Evolutionary conservation across 169 alveolate species (phyloP).

Genomic region (Plasmodium chabaudi): DNA sequence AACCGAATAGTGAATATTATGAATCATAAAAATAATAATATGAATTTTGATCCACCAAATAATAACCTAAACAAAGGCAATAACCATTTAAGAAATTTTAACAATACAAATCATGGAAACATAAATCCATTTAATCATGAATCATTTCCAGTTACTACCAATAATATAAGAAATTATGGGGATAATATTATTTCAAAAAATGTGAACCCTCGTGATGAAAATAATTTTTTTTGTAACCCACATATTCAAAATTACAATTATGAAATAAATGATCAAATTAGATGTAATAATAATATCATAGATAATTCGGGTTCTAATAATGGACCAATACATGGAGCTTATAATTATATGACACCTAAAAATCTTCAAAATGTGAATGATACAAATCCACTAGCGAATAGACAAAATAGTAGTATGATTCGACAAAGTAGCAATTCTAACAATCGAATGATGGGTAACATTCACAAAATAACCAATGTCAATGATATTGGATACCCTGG

Average conservation of each 20-base stretch:
- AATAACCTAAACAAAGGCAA: too few relatives aligned
- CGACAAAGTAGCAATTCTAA: too few relatives aligned
- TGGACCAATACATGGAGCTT: background rate
- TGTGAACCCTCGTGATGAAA: conserved; percentile 15
- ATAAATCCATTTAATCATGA: background rate
- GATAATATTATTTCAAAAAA: conserved; percentile 6
- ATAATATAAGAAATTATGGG: background rate
- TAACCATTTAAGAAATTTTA: too few relatives aligned
- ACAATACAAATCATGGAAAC: background rate
- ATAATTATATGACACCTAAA: conserved; percentile 7
- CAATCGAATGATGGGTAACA: background rate
- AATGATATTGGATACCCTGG: background rate
- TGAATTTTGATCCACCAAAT: too few relatives aligned
- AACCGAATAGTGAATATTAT: too few relatives aligned
- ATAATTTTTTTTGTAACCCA: conserved; percentile 37
- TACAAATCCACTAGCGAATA: background rate
- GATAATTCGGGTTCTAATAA: background rate
- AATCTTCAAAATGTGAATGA: background rate
- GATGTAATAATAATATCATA: background rate
- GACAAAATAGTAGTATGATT: too few relatives aligned
- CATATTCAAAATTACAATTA: conserved; percentile 18
- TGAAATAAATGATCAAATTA: conserved; percentile 4
- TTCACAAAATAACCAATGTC: background rate
- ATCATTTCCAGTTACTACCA: background rate
- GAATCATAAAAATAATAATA: too few relatives aligned